Percentiles rank a stretch among this genome's conserved stretches.
These are phyloP conservation scores for Fraxinus baroniana DNA, from an alignment of 305 asterid species.

Conservation along the genomic window DNA sequence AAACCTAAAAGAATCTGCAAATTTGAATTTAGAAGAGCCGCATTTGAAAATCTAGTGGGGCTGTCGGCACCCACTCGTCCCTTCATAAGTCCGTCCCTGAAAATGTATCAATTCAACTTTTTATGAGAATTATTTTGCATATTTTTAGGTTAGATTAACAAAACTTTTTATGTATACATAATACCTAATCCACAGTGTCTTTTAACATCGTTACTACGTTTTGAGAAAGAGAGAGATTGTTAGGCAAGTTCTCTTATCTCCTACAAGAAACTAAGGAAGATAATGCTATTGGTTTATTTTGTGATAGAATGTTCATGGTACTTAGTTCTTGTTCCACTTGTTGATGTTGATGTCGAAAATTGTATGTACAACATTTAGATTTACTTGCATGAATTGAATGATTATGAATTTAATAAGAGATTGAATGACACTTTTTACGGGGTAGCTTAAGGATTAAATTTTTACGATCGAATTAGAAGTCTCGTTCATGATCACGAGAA, in stretches of 20 bases:
- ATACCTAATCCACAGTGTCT: conserved; percentile 17
- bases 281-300: conserved; percentile 25
- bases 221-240: conserved; percentile 19
- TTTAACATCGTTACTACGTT: conserved; percentile 21
- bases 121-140: neutral
- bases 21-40: no score
- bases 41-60: no score
- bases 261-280: conserved; percentile 10
- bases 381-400: neutral
- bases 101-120: neutral
- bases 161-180: conserved; percentile 16
- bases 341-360: neutral
- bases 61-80: no score
- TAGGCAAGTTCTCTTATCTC: conserved; percentile 23
- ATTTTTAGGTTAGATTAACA: conserved; percentile 4
- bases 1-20: no score
- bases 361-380: neutral
- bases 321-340: neutral
- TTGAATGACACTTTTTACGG: neutral
- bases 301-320: neutral
- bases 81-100: no score
- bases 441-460: no score
- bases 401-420: neutral
- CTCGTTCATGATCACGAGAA: neutral
- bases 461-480: neutral